Base-by-base conservation (phyloP, 495 filamentous ascomycete species). In the Ramalina peruviana region DNA sequence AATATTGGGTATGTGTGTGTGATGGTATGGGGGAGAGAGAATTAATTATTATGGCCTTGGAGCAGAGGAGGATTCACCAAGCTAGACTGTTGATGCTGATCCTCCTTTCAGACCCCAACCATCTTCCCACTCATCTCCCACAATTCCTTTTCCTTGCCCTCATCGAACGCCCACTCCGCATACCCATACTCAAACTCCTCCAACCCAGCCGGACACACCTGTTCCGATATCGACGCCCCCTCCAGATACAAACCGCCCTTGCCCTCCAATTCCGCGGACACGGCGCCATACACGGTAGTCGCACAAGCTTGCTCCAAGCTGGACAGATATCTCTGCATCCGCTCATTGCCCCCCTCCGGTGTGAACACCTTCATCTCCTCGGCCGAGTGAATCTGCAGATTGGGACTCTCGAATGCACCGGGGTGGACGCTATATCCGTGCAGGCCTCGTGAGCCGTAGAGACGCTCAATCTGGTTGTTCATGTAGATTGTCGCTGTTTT, bases 221-320 rank as follows among this genome's bases (percentile, higher is more conserved):
- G 61, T 56, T 15, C 48, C 51, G 42, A 43, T 49, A 48, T 69
- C 62, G 30, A 33, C 12, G 30, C 30, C 30, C 30, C 30, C 46
- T 65, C 65, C 37, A 72, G 56, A 58, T 74, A 71, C 36, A 67
- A 60, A 0, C 74, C 70, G 51, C 72, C 71, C 25, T 65, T 60
- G 2, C 57, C 60, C 49, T 66, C 63, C 54, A 59, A 53, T 26
- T 66, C 61, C 48, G 54, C 68, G 4, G 54, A 64, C 44, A 66
- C 62, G 51, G 62, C 66, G 37, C 61, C 76, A 43, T 58, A 65
- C 54, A 67, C 65, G 40, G 64, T 72, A 12, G 73, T 78, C 3
- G 74, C 66, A 15, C 65, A 54, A 0, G 59, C 66, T 38, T 67
- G 61, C 48, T 60, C 58, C 33, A 60, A 38, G 39, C 61, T 54